Conservation (phyloP, 2,329 filamentous ascomycete species). For the Parascedosporium putredinis region DNA sequence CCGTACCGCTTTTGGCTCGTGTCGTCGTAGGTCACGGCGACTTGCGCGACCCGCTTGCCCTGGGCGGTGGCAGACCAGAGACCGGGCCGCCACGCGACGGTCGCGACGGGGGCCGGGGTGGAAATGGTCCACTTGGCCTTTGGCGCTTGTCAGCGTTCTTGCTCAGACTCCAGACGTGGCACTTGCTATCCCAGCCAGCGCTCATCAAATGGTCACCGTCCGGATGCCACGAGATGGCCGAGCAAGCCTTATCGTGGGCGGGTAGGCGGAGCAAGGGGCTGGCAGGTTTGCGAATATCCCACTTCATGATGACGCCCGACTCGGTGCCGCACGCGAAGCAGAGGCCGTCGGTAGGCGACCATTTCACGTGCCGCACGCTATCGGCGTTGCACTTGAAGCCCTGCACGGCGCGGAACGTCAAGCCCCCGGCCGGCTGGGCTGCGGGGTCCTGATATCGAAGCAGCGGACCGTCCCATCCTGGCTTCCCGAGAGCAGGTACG, state of each 20-base stretch:
- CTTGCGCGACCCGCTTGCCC: conserved; percentile 48
- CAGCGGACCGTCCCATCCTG: conserved; percentile 54
- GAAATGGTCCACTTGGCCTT: conserved; percentile 53
- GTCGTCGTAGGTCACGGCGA: conserved; percentile 53
- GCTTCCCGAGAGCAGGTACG: conserved; percentile 50
- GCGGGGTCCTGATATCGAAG: conserved; percentile 45
- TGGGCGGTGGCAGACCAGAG: conserved; percentile 56
- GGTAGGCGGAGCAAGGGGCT: conserved; percentile 48
- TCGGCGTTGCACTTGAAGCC: conserved; percentile 43
- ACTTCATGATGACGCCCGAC: conserved; percentile 50
- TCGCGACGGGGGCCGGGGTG: conserved; percentile 48
- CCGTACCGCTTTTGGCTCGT: conserved; percentile 41
- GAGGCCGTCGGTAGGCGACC: conserved; percentile 52
- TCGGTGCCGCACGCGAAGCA: conserved; percentile 56
- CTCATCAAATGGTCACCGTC: conserved; percentile 58
- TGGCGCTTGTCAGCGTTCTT: conserved; percentile 50
- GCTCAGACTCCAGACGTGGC: conserved; percentile 57
- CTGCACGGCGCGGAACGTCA: conserved; percentile 37
- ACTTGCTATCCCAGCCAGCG: conserved; percentile 49
- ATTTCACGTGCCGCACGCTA: conserved; percentile 51
- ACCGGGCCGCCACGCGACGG: conserved; percentile 52
- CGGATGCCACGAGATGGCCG: conserved; percentile 55
- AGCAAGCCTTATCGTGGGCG: conserved; percentile 50
- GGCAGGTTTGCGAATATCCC: conserved; percentile 47
- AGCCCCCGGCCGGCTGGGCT: conserved; percentile 34